Evolutionary conservation across 768 basidiomycete genomes (phyloP).

Genomic region (Podaxis sp.): DNA sequence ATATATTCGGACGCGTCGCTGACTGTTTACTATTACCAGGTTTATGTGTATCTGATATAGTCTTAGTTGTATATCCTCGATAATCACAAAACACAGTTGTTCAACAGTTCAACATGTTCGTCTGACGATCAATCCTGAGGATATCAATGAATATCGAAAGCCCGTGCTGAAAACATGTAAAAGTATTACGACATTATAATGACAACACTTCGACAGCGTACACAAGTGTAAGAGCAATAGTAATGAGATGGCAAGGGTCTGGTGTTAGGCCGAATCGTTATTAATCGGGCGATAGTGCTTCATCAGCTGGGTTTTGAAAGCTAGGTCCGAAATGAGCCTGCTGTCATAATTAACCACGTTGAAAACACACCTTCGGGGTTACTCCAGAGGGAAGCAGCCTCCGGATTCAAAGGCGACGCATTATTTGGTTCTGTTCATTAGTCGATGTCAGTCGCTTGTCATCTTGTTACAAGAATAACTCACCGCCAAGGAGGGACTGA

Average conservation of each 20-base stretch:
- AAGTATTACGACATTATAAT: slow-evolving; percentile 9
- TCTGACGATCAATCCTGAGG: too few relatives aligned
- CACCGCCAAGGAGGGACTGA: slow-evolving; percentile 86
- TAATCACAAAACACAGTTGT: too few relatives aligned
- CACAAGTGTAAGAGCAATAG: neutral
- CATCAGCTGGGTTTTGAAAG: slow-evolving; percentile 71
- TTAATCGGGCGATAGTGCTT: slow-evolving; percentile 66
- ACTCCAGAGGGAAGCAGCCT: slow-evolving; percentile 82
- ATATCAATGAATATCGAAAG: slow-evolving; percentile 4
- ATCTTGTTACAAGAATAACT: slow-evolving; percentile 22
- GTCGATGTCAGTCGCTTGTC: slow-evolving; percentile 7
- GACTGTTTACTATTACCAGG: neutral
- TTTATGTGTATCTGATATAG: neutral
- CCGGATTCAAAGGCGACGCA: slow-evolving; percentile 84
- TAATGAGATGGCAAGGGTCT: neutral
- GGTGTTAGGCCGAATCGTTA: slow-evolving; percentile 30
- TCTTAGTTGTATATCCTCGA: too few relatives aligned
- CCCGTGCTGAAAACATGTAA: slow-evolving; percentile 3
- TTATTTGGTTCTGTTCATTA: slow-evolving; percentile 79
- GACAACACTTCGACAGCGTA: slow-evolving; percentile 7
- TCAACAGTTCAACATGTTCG: too few relatives aligned
- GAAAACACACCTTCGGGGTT: slow-evolving; percentile 55
- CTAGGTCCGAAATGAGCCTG: slow-evolving; percentile 33
- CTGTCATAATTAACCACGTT: slow-evolving; percentile 3
- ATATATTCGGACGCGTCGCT: neutral